A percentile compares a stretch with the other conserved stretches of the same genome.
phyloP scores from a whole-genome alignment of 2,329 filamentous ascomycete genomes.

The Lithohypha guttulata region DNA sequence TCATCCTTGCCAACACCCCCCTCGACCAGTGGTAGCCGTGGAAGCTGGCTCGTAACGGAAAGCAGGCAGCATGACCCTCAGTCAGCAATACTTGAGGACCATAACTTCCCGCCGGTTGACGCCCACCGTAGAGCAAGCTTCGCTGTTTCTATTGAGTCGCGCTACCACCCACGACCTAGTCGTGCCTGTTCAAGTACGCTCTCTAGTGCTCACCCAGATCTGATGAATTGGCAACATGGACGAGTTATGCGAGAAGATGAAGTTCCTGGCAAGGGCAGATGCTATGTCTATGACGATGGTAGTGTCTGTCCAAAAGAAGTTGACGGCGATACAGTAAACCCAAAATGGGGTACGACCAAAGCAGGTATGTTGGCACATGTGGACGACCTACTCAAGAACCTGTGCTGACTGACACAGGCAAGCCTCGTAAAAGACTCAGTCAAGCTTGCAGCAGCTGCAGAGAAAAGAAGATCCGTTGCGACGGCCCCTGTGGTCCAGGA shows the following conservation, averaged over 20 bases:
- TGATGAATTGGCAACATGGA: slow-evolving; percentile 7
- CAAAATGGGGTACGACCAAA: slow-evolving; percentile 92
- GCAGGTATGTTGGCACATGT: slow-evolving; percentile 64
- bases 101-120: background rate
- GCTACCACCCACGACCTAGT: slow-evolving; percentile 3
- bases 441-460: slow-evolving; percentile 89
- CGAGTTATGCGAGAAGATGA: slow-evolving; percentile 25
- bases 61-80: slow-evolving; percentile 1
- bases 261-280: slow-evolving; percentile 65
- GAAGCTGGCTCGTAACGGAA: background rate
- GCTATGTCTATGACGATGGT: slow-evolving; percentile 79
- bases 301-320: slow-evolving; percentile 73
- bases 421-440: slow-evolving; percentile 79
- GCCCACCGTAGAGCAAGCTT: slow-evolving; percentile 3
- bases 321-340: slow-evolving; percentile 77
- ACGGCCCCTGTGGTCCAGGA: slow-evolving; percentile 78
- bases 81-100: slow-evolving; percentile 2
- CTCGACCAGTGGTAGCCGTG: background rate
- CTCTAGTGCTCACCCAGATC: background rate
- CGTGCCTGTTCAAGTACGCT: slow-evolving; percentile 6
- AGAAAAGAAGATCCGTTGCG: slow-evolving; percentile 97
- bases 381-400: slow-evolving; percentile 68
- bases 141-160: background rate
- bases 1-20: slow-evolving; percentile 5
- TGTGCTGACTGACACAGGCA: slow-evolving; percentile 89